Percentiles rank a stretch among this genome's conserved stretches.
phyloP scores from a whole-genome alignment of 805 yeast genomes.

The Cyberlindnera samutprakarnensis region DNA sequence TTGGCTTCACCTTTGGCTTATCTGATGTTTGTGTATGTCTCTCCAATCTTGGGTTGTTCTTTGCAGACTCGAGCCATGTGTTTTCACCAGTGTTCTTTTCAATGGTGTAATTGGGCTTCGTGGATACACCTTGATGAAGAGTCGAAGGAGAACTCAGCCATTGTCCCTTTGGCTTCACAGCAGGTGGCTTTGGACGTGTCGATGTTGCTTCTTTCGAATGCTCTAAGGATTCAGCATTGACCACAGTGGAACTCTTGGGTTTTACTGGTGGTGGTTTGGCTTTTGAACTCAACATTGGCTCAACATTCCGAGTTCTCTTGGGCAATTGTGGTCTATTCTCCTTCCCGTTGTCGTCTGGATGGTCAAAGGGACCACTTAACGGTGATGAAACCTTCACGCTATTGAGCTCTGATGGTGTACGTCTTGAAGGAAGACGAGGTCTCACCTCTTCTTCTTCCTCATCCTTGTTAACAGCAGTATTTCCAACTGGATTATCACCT shows the following conservation, averaged over 20 bases:
- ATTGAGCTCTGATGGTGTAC: neutral
- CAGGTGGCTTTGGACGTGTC: neutral
- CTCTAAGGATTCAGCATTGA: neutral
- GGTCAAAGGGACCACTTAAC: neutral
- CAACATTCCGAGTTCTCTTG: constrained; percentile 1
- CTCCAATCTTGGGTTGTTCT: constrained; percentile 4
- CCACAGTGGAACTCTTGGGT: constrained; percentile 5
- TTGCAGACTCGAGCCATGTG: constrained; percentile 21
- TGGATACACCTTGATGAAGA: constrained; percentile 3
- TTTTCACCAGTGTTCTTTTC: neutral
- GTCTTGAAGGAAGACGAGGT: neutral
- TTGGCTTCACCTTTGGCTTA: constrained; percentile 25
- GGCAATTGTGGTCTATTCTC: constrained; percentile 3
- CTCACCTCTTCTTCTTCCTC: neutral
- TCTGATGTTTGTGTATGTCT: constrained; percentile 1
- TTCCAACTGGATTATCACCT: neutral
- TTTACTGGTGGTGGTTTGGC: constrained; percentile 4
- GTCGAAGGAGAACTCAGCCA: constrained; percentile 15
- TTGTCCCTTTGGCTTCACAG: constrained; percentile 1
- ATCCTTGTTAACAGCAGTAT: neutral
- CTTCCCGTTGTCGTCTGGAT: neutral
- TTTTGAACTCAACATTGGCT: neutral
- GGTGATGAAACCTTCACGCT: neutral
- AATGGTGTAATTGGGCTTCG: constrained; percentile 3
- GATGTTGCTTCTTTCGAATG: neutral